These are phyloP conservation scores for Jaltomata sinuosa DNA, from an alignment of 257 asterid genomes.

Conservation along the genomic window DNA sequence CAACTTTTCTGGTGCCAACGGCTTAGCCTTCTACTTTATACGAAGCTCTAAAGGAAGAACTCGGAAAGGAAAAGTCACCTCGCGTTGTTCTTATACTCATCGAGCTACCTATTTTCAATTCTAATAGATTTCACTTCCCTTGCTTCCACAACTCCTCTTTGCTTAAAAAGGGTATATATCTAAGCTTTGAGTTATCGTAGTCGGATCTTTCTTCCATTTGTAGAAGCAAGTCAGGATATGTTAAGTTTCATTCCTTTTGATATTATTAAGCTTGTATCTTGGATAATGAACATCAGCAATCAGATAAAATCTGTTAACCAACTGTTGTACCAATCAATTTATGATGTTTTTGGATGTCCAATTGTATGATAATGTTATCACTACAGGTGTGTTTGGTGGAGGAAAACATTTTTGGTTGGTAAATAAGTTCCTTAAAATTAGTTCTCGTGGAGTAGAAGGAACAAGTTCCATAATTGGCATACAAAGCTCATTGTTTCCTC, in stretches of 20 bases:
- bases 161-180: neutral
- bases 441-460: fast-evolving
- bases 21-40: neutral
- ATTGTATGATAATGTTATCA: neutral
- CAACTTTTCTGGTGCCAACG: neutral
- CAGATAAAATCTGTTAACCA: neutral
- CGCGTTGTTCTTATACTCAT: neutral
- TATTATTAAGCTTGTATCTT: neutral
- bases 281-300: neutral
- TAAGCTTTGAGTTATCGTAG: neutral
- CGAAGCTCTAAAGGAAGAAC: neutral
- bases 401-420: no score
- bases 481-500: neutral
- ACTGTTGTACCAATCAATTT: neutral
- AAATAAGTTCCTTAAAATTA: neutral
- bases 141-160: neutral
- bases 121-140: neutral
- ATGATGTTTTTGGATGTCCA: neutral
- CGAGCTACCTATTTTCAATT: neutral
- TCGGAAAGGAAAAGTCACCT: neutral
- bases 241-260: neutral
- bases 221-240: neutral
- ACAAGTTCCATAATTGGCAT: neutral
- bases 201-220: neutral
- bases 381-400: neutral